Evolutionary conservation across 1,284 basidiomycete genomes (phyloP), one percentile per base, ranked within the genome.

Genomic region (Bjerkandera adusta): DNA sequence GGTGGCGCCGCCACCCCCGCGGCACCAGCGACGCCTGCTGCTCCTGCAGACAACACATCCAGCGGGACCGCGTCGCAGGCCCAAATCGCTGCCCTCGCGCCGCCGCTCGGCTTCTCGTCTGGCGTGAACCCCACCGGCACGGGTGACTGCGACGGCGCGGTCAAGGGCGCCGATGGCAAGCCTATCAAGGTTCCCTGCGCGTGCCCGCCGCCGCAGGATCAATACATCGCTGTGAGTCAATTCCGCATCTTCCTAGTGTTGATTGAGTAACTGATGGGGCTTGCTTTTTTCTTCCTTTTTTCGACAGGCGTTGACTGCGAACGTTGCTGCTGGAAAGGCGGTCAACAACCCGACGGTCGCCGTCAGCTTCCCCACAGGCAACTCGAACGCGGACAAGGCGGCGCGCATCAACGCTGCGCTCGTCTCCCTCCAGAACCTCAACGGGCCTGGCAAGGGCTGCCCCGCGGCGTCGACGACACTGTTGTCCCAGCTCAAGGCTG

Each of bases 351-450:
- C 70, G 13, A 30, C 48, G 10, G 63, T 72, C 27, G 16, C 35
- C 3, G 54, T 70, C 20, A 53, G 55, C 35, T 72, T 67, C 64
- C 69, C 68, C 15, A 66, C 61, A 2, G 65, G 66, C 46, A 60
- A 58, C 55, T 65, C 61, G 12, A 56, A 55, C 21, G 47, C 39
- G 13, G 64, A 63, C 36, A 59, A 66, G 50, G 53, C 58, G 34
- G 61, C 68, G 15, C 67, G 69, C 32, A 62, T 71, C 55, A 53
- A 56, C 26, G 63, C 69, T 13, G 64, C 62, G 6, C 42, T 66
- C 24, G 62, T 68, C 44, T 62, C 58, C 47, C 59, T 72, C 18
- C 71, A 73, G 60, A 72, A 72, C 57, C 53, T 73, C 32, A 54
- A 65, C 51, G 70, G 70, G 1, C 53, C 65, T 1, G 71, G 70